Conservation (phyloP, 352 stramenopile species). For the Phytopythium litorale region DNA sequence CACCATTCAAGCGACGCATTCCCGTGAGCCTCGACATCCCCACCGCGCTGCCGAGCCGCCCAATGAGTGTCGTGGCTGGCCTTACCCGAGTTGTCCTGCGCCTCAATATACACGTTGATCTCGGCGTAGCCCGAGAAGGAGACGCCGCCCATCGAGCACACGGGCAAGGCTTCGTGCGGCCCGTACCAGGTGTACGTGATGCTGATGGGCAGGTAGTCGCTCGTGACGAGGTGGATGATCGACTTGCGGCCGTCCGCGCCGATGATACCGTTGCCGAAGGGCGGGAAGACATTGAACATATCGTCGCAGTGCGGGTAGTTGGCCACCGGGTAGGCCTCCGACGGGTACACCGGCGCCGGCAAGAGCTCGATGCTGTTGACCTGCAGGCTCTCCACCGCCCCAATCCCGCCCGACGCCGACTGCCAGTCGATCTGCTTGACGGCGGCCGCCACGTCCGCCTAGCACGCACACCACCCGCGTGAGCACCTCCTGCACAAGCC, state of each 20-base stretch:
- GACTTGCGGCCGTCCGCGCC: conserved; percentile 52
- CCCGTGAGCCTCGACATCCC: neutral
- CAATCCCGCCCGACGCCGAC: conserved; percentile 39
- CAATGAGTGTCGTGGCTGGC: neutral
- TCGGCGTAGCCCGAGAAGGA: conserved; percentile 72
- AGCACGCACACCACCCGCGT: neutral
- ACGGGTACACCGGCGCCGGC: conserved; percentile 45
- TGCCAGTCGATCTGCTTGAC: conserved; percentile 87
- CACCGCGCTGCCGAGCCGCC: neutral
- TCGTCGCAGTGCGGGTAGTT: conserved; percentile 87
- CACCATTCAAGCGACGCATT: neutral
- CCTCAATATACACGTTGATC: conserved; percentile 80
- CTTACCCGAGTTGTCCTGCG: conserved; percentile 71
- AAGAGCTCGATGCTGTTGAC: conserved; percentile 68
- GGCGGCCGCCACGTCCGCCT: conserved; percentile 68
- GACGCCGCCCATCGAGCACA: conserved; percentile 78
- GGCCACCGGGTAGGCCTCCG: conserved; percentile 47
- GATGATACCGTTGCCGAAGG: conserved; percentile 72
- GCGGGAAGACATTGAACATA: conserved; percentile 81
- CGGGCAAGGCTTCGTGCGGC: conserved; percentile 37
- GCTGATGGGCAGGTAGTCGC: conserved; percentile 31
- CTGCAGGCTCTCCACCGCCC: conserved; percentile 53
- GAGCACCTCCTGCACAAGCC: neutral
- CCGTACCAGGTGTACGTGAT: conserved; percentile 67
- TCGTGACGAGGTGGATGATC: conserved; percentile 53